A percentile compares a stretch with the other conserved stretches of the same genome.
These are phyloP conservation scores for Flaveria trinervia DNA, from an alignment of 129 eudicot species.

Conservation along the genomic window DNA sequence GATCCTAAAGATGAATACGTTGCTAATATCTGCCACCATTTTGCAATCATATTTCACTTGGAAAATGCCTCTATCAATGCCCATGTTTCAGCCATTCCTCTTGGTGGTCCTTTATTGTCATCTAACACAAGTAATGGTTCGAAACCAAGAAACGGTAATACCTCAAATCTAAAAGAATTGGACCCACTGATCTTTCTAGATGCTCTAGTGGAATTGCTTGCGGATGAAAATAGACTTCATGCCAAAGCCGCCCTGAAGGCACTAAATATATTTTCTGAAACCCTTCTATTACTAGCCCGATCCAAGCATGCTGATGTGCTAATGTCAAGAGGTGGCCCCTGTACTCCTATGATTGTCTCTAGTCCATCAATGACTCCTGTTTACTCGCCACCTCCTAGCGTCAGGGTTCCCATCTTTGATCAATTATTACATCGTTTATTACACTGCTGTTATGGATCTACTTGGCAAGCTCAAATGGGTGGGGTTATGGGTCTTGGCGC, in stretches of 20 bases:
- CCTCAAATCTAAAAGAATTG: conserved; percentile 76
- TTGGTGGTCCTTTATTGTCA: conserved; percentile 63
- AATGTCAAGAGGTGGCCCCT: conserved; percentile 87
- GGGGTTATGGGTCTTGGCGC: conserved; percentile 98
- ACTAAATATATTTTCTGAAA: conserved; percentile 69
- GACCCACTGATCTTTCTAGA: conserved; percentile 93
- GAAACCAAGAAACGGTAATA: conserved; percentile 51
- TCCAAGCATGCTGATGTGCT: conserved; percentile 69
- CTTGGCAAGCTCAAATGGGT: conserved; percentile 99
- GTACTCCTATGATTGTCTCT: conserved; percentile 97
- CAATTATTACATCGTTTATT: conserved; percentile 90
- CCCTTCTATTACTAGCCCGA: conserved; percentile 83
- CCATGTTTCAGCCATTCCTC: conserved; percentile 50
- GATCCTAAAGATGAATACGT: conserved; percentile 85
- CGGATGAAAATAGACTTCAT: conserved; percentile 80
- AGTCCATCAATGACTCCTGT: conserved; percentile 98
- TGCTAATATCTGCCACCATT: conserved; percentile 82
- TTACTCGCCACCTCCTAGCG: conserved; percentile 97
- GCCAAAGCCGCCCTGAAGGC: conserved; percentile 91
- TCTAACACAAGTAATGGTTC: conserved; percentile 47
- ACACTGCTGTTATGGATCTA: conserved; percentile 91
- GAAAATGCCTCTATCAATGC: conserved; percentile 55
- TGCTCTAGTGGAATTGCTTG: conserved; percentile 90
- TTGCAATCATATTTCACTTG: conserved; percentile 85
- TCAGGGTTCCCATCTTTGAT: conserved; percentile 87